A percentile compares a stretch with the other conserved stretches of the same genome.
Conservation (phyloP, 2,329 filamentous ascomycete species). For the Aspergillus neoniger region DNA sequence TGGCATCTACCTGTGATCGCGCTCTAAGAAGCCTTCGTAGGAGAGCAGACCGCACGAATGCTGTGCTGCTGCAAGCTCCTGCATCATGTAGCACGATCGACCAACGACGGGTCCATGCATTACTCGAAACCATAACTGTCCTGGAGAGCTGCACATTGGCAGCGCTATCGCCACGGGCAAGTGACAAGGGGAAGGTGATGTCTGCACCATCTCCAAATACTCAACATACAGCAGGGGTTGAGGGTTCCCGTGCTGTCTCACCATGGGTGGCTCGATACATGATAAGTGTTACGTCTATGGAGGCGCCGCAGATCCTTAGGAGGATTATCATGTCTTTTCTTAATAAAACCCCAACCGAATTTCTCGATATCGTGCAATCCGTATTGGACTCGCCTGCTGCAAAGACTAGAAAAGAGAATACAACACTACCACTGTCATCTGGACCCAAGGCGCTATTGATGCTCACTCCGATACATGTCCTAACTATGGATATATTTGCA, state of each 20-base stretch:
- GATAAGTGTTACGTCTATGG: constrained; percentile 38
- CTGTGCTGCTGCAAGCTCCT: neutral
- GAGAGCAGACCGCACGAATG: constrained; percentile 13
- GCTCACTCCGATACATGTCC: constrained; percentile 16
- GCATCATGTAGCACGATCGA: neutral
- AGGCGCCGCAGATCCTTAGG: constrained; percentile 35
- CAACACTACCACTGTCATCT: neutral
- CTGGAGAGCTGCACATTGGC: constrained; percentile 26
- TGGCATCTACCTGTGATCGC: constrained; percentile 18
- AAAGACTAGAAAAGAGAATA: neutral
- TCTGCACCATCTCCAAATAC: neutral
- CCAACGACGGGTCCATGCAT: constrained; percentile 14
- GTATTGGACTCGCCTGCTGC: constrained; percentile 24
- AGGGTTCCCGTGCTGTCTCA: constrained; percentile 22
- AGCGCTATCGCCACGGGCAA: constrained; percentile 17
- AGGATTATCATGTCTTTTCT: constrained; percentile 46
- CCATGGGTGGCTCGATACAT: constrained; percentile 42
- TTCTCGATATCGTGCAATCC: constrained; percentile 38
- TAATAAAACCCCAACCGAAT: constrained; percentile 40
- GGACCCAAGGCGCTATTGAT: neutral
- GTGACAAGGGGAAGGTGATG: neutral
- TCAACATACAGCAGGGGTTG: neutral
- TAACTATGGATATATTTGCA: constrained; percentile 31
- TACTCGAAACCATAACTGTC: constrained; percentile 19
- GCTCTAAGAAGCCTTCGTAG: constrained; percentile 16